Evolutionary conservation across 129 eudicot species (phyloP).

Genomic region (sunflower (Helianthus annuus)): DNA sequence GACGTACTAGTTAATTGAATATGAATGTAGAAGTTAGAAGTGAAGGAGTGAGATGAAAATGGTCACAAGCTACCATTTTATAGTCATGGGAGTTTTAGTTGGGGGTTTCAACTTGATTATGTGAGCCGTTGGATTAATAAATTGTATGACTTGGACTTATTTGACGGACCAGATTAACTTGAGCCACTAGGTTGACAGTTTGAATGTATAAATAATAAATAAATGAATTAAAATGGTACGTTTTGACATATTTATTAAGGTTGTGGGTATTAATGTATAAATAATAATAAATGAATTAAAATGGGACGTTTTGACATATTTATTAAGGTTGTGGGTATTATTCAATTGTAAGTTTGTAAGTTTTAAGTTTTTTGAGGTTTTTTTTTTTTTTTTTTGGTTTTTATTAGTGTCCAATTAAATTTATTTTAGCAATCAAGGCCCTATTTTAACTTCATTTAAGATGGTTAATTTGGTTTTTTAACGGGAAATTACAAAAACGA

Average conservation of each 20-base stretch:
- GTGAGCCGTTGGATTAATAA: constrained; percentile 11
- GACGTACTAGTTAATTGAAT: not conserved
- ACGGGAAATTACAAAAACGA: too few species aligned
- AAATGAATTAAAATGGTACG: constrained; percentile 5
- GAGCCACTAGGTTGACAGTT: too few species aligned
- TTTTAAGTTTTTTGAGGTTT: not conserved
- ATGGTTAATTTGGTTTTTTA: too few species aligned
- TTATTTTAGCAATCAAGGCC: too few species aligned
- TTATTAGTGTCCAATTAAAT: too few species aligned
- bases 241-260: constrained; percentile 1
- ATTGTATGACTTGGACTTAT: not conserved
- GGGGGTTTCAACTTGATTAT: constrained; percentile 7
- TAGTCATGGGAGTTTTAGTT: not conserved
- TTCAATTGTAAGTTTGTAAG: too few species aligned
- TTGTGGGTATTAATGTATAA: not conserved
- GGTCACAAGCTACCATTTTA: constrained; percentile 10
- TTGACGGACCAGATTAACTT: constrained; percentile 18
- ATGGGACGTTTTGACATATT: not conserved
- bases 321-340: not conserved
- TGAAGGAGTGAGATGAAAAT: constrained; percentile 7
- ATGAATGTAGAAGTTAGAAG: constrained; percentile 4
- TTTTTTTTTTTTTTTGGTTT: not conserved
- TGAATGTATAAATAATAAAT: not conserved
- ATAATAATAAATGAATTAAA: constrained; percentile 8
- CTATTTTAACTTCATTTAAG: too few species aligned